Conservation (phyloP, 169 alveolate species). For the Babesia microti region DNA sequence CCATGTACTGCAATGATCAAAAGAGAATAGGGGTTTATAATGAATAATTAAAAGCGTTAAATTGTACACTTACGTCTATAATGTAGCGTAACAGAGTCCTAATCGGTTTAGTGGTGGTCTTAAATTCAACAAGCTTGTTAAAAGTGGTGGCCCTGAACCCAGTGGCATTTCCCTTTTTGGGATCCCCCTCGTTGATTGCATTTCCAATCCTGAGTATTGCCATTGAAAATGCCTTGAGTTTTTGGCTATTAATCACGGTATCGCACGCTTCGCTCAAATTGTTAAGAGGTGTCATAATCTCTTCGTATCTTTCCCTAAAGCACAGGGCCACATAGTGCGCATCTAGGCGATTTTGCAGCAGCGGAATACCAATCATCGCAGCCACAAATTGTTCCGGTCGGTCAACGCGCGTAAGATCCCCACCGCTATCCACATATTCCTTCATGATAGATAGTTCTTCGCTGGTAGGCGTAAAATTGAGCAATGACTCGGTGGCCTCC, state of each 20-base stretch:
- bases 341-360: constrained; percentile 69
- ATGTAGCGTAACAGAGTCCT: constrained; percentile 73
- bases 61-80: constrained; percentile 37
- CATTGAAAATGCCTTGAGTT: constrained; percentile 61
- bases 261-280: constrained; percentile 65
- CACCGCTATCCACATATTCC: constrained; percentile 72
- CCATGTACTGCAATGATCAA: background rate
- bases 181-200: constrained; percentile 70
- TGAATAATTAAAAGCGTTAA: background rate
- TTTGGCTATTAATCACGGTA: constrained; percentile 49
- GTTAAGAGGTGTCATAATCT: constrained; percentile 61
- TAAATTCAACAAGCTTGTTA: constrained; percentile 67
- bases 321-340: constrained; percentile 69
- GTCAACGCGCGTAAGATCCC: constrained; percentile 70
- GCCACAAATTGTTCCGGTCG: constrained; percentile 82
- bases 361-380: constrained; percentile 73
- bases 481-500: constrained; percentile 76
- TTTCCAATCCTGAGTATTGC: constrained; percentile 73
- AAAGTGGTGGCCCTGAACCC: constrained; percentile 77
- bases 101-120: constrained; percentile 77
- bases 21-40: background rate
- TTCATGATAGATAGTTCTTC: constrained; percentile 72
- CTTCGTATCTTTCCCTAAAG: constrained; percentile 67
- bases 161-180: constrained; percentile 76
- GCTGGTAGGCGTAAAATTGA: constrained; percentile 69